These are phyloP conservation scores for Davidsoniella virescens DNA, from an alignment of 2,329 filamentous ascomycete genomes.

Conservation along the genomic window DNA sequence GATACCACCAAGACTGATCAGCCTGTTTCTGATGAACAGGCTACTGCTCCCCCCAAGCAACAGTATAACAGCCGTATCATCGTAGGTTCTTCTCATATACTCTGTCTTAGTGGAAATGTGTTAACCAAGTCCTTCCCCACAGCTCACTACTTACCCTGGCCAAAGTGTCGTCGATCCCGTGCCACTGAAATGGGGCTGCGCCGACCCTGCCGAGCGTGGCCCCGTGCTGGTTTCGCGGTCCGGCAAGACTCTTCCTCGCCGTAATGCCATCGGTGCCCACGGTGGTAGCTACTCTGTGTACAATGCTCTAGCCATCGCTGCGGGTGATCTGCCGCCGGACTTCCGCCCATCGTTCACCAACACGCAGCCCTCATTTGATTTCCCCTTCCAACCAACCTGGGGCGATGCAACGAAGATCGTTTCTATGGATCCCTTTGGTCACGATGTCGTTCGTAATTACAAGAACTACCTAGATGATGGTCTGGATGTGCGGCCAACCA, in stretches of 20 bases:
- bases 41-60: background rate
- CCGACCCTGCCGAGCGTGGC: constrained; percentile 14
- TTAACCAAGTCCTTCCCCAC: background rate
- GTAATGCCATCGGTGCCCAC: constrained; percentile 17
- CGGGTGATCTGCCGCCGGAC: constrained; percentile 69
- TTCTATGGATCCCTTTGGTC: constrained; percentile 89
- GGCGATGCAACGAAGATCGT: constrained; percentile 84
- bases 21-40: background rate
- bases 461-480: constrained; percentile 6
- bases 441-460: constrained; percentile 26
- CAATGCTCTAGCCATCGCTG: constrained; percentile 81
- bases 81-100: background rate
- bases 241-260: constrained; percentile 14
- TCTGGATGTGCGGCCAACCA: constrained; percentile 62
- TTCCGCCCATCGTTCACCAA: constrained; percentile 46
- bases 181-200: constrained; percentile 15
- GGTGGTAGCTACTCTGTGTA: constrained; percentile 95
- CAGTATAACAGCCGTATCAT: constrained; percentile 12
- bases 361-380: constrained; percentile 77
- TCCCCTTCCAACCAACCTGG: constrained; percentile 86
- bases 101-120: background rate
- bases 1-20: constrained; percentile 2
- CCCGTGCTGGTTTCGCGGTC: constrained; percentile 16
- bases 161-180: constrained; percentile 17
- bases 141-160: constrained; percentile 17